Evolutionary conservation across 2,329 filamentous ascomycete species (phyloP), one percentile per base, ranked within the genome.

Genomic region (Cytospora paraplurivora): DNA sequence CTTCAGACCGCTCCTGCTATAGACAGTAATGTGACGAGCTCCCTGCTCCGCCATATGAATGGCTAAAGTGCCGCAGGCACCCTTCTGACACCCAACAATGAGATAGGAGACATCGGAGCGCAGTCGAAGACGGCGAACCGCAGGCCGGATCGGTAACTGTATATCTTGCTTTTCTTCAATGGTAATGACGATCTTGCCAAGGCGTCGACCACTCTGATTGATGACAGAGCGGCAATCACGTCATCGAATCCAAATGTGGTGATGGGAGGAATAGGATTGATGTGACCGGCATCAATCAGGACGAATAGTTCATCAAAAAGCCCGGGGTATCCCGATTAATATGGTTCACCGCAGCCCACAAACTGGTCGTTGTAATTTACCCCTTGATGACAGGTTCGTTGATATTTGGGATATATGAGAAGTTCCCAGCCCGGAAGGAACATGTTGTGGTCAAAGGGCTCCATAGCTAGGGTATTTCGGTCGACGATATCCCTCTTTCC

Each of bases 171-270:
- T 27, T 27, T 4, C 15, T 3, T 60, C 62, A 47, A 66, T 66
- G 13, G 68, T 65, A 13, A 79, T 64, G 10, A 79, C 74, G 2
- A 78, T 67, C 67, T 79, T 79, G 8, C 78, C 77, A 1, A 74
- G 72, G 54, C 78, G 76, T 13, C 71, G 71, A 0, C 77, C 75
- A 11, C 68, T 61, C 19, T 73, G 72, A 50, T 79, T 71, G 59
- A 69, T 6, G 68, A 54, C 35, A 78, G 67, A 0, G 74, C 75
- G 1, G 67, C 66, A 3, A 66, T 50, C 8, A 77, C 63, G 0
- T 74, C 59, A 11, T 69, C 67, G 47, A 76, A 74, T 0, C 68
- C 64, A 38, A 71, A 74, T 1, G 62, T 59, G 2, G 67, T 70
- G 21, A 76, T 68, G 0, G 75, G 72, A 1, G 67, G 60, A 21